Evolutionary conservation across 805 yeast genomes (phyloP).

Genomic region (Barnettozyma californica): DNA sequence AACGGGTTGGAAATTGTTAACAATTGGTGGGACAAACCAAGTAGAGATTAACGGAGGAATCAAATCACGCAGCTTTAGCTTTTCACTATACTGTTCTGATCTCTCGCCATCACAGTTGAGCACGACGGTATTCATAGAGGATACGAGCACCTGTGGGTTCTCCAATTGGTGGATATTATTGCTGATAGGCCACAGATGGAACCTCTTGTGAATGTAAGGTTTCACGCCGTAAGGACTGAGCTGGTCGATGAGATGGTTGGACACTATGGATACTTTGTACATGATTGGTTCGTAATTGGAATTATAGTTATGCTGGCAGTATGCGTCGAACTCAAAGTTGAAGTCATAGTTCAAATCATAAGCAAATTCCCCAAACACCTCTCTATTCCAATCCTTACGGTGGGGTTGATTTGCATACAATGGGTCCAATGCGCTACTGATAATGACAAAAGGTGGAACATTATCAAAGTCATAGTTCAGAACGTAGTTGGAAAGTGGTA

Average conservation of each 20-base stretch:
- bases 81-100: not conserved
- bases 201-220: conserved; percentile 14
- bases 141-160: conserved; percentile 17
- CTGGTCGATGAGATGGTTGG: conserved; percentile 12
- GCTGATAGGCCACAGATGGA: conserved; percentile 22
- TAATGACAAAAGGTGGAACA: conserved; percentile 19
- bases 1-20: conserved; percentile 8
- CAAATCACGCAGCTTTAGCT: conserved; percentile 5
- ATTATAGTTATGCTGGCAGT: conserved; percentile 8
- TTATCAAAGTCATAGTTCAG: conserved; percentile 19
- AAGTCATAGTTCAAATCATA: conserved; percentile 18
- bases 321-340: conserved; percentile 13
- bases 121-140: conserved; percentile 18
- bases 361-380: conserved; percentile 8
- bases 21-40: conserved; percentile 17
- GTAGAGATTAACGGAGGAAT: conserved; percentile 16
- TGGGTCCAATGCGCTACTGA: conserved; percentile 13
- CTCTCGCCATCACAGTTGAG: conserved; percentile 13
- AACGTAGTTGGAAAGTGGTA: conserved; percentile 18
- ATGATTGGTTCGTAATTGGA: conserved; percentile 14
- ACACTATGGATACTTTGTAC: conserved; percentile 20
- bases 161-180: conserved; percentile 20
- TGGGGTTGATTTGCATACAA: conserved; percentile 19
- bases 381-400: not conserved
- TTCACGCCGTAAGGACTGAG: conserved; percentile 15